These are phyloP conservation scores for Taphrina communis DNA, from an alignment of 1,139 yeast genomes.

Conservation along the genomic window DNA sequence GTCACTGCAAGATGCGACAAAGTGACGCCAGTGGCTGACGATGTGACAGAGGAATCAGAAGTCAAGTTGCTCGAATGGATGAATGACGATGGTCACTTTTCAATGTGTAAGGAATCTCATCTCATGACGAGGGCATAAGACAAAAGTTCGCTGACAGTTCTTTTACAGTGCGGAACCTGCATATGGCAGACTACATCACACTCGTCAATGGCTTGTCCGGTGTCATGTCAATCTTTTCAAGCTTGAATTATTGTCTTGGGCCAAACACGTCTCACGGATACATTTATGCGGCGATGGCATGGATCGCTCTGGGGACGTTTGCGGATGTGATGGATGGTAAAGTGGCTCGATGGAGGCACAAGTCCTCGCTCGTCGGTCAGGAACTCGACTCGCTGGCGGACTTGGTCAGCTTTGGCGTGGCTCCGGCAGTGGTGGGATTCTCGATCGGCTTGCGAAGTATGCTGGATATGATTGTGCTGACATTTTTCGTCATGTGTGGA, in stretches of 20 bases:
- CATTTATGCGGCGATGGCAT: constrained; percentile 36
- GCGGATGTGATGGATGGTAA: constrained; percentile 97
- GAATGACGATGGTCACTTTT: constrained; percentile 45
- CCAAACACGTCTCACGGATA: constrained; percentile 52
- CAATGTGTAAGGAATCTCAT: constrained; percentile 47
- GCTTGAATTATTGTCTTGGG: constrained; percentile 78
- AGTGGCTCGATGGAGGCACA: constrained; percentile 91
- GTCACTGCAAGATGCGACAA: background rate
- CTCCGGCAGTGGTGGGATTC: constrained; percentile 79
- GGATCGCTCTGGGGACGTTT: constrained; percentile 72
- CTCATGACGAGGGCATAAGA: constrained; percentile 57
- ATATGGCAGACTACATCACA: constrained; percentile 94
- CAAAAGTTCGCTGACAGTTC: background rate
- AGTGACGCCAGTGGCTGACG: background rate
- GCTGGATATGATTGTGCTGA: constrained; percentile 72
- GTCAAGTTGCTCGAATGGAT: constrained; percentile 43
- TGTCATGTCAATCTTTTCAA: constrained; percentile 84
- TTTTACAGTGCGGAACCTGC: constrained; percentile 63
- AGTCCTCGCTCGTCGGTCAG: constrained; percentile 93
- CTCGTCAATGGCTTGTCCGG: constrained; percentile 75
- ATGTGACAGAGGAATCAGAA: constrained; percentile 37
- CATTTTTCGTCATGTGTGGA: constrained; percentile 91
- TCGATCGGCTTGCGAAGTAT: constrained; percentile 87
- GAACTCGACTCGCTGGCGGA: constrained; percentile 97
- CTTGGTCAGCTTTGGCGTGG: constrained; percentile 58